Conservation (phyloP, 2,329 filamentous ascomycete species). For the Tolypocladium ovalisporum region DNA sequence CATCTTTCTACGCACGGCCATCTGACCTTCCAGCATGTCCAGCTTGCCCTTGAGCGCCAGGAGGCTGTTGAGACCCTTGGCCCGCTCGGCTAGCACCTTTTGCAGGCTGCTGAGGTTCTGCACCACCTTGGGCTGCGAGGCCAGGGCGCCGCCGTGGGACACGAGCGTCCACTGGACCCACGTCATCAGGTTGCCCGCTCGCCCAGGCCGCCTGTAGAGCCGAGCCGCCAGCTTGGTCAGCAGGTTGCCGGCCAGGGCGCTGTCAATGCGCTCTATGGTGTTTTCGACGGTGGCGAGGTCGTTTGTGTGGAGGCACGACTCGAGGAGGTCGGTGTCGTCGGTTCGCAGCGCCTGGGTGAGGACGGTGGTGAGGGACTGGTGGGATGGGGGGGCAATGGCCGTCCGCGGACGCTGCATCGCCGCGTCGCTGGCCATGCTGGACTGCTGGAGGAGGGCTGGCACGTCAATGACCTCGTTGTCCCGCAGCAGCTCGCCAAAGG, state of each 20-base stretch:
- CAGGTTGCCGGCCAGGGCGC: slow-evolving; percentile 65
- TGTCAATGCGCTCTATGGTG: slow-evolving; percentile 86
- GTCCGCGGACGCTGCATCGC: slow-evolving; percentile 31
- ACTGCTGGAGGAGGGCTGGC: slow-evolving; percentile 42
- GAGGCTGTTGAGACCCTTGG: slow-evolving; percentile 69
- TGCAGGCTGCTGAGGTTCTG: slow-evolving; percentile 69
- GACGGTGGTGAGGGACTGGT: slow-evolving; percentile 81
- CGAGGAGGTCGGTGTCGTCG: slow-evolving; percentile 80
- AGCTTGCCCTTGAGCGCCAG: slow-evolving; percentile 89
- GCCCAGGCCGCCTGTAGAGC: slow-evolving; percentile 75
- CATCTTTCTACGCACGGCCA: slow-evolving; percentile 65
- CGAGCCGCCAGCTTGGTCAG: slow-evolving; percentile 78
- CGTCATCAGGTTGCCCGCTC: slow-evolving; percentile 80
- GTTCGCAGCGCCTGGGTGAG: slow-evolving; percentile 86
- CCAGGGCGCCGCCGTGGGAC: slow-evolving; percentile 82
- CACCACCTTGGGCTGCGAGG: slow-evolving; percentile 73
- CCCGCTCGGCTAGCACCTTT: slow-evolving; percentile 78
- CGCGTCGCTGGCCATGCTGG: slow-evolving; percentile 14
- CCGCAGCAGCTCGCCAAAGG: slow-evolving; percentile 79
- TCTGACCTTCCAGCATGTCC: slow-evolving; percentile 85
- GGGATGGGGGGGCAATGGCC: slow-evolving; percentile 50
- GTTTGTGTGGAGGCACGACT: slow-evolving; percentile 78
- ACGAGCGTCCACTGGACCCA: slow-evolving; percentile 96
- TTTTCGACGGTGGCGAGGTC: slow-evolving; percentile 69
- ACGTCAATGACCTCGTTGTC: slow-evolving; percentile 70